A percentile compares a stretch with the other conserved stretches of the same genome.
These are phyloP conservation scores for Metarhizium humberi DNA, from an alignment of 2,329 filamentous ascomycete genomes.

Conservation along the genomic window DNA sequence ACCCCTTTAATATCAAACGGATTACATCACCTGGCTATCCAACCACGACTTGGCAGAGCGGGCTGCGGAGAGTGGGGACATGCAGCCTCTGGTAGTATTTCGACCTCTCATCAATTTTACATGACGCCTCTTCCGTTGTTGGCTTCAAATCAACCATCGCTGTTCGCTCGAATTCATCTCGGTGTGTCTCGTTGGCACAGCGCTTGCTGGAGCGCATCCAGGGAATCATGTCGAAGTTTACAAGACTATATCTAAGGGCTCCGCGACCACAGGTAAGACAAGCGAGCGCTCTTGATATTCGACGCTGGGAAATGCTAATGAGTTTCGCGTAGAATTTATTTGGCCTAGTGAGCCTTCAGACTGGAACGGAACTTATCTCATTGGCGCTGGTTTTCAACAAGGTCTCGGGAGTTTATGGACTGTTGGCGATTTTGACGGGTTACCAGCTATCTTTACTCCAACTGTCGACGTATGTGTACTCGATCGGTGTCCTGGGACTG, in stretches of 20 bases:
- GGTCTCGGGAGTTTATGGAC: slow-evolving; percentile 79
- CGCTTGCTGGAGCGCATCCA: neutral
- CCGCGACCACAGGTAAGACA: slow-evolving; percentile 31
- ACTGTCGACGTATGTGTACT: slow-evolving; percentile 88
- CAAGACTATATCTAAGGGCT: slow-evolving; percentile 27
- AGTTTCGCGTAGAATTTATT: slow-evolving; percentile 60
- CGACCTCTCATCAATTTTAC: neutral
- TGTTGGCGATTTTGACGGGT: slow-evolving; percentile 82
- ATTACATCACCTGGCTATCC: no score
- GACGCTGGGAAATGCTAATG: slow-evolving; percentile 1
- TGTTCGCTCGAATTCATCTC: neutral
- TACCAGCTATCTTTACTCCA: slow-evolving; percentile 75
- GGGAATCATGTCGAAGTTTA: slow-evolving; percentile 24
- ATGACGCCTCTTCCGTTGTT: neutral
- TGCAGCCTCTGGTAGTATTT: neutral
- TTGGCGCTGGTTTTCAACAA: slow-evolving; percentile 85
- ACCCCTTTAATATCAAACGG: no score
- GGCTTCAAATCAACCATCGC: neutral
- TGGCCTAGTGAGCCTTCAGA: slow-evolving; percentile 76
- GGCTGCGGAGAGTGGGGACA: neutral
- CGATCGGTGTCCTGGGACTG: slow-evolving; percentile 58
- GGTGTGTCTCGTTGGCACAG: neutral
- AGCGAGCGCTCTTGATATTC: neutral
- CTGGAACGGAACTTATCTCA: slow-evolving; percentile 76
- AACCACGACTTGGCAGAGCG: neutral